Evolutionary conservation across 139 green algal species (phyloP).

Genomic region (Volvox africanus): DNA sequence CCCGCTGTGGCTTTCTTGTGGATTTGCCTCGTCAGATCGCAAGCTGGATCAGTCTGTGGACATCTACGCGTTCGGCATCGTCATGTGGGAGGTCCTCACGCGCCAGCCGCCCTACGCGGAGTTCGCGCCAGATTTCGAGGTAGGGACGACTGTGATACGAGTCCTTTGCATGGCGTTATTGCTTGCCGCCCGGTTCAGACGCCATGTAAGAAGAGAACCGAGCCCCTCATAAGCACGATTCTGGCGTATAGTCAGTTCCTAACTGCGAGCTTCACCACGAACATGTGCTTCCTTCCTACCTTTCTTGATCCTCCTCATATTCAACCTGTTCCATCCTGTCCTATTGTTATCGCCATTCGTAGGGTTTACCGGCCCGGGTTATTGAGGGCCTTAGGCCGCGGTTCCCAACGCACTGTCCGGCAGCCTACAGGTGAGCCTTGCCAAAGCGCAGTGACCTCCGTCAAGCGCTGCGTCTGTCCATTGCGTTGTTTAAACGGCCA

Average conservation of each 20-base stretch:
- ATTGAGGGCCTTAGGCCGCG: background rate
- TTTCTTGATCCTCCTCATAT: background rate
- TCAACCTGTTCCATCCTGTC: too few relatives aligned
- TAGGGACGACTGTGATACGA: background rate
- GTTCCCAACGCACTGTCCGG: background rate
- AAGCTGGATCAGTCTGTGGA: conserved; percentile 23
- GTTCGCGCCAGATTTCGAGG: conserved; percentile 27
- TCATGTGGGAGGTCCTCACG: conserved; percentile 32
- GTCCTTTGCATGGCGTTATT: too few relatives aligned
- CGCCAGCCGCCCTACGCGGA: conserved; percentile 16
- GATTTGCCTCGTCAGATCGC: background rate
- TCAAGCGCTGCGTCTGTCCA: background rate
- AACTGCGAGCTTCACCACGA: too few relatives aligned
- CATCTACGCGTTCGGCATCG: conserved; percentile 40
- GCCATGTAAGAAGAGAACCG: too few relatives aligned
- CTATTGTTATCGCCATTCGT: background rate
- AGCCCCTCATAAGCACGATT: too few relatives aligned
- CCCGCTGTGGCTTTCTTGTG: too few relatives aligned
- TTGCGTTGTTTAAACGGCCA: too few relatives aligned
- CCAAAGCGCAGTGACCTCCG: background rate
- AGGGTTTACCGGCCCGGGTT: background rate
- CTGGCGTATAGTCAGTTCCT: too few relatives aligned
- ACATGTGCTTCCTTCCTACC: background rate
- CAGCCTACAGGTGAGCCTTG: background rate
- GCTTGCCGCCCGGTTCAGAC: too few relatives aligned